Conservation (phyloP, 208 protist genomes). For the Leishmania aethiopica region DNA sequence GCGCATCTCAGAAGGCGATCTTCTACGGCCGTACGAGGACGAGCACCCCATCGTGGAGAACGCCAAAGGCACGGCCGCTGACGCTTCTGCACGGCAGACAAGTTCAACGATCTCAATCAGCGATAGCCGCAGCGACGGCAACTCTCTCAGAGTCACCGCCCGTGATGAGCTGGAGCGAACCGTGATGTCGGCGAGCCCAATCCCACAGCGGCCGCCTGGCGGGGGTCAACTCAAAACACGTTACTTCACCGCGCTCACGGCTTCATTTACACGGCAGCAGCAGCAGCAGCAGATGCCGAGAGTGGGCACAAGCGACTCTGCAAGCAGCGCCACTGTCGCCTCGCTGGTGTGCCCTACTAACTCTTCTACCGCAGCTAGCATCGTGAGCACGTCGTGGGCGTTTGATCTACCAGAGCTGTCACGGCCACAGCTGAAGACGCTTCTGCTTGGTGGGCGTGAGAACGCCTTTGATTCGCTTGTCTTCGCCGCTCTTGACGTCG, state of each 20-base stretch:
- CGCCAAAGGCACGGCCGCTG: neutral
- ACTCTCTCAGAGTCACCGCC: neutral
- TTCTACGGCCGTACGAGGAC: conserved; percentile 54
- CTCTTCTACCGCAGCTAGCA: neutral
- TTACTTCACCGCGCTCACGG: conserved; percentile 16
- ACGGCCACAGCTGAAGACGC: conserved; percentile 36
- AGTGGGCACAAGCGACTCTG: neutral
- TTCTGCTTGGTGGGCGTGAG: conserved; percentile 41
- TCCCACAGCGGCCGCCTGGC: conserved; percentile 24
- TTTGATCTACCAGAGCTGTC: conserved; percentile 33
- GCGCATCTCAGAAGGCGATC: conserved; percentile 48
- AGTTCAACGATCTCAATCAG: neutral
- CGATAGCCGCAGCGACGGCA: neutral
- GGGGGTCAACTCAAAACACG: conserved; percentile 25
- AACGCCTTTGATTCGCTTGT: conserved; percentile 64
- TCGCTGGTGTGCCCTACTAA: conserved; percentile 3
- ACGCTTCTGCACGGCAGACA: neutral
- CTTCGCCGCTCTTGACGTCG: conserved; percentile 60
- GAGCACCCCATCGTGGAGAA: conserved; percentile 25
- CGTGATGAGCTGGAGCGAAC: neutral
- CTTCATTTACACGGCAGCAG: neutral
- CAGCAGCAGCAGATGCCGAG: neutral
- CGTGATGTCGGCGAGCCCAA: neutral
- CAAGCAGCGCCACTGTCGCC: conserved; percentile 8
- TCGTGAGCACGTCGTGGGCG: conserved; percentile 23